phyloP scores from a whole-genome alignment of 352 stramenopile species.

The Phytophthora litchii region DNA sequence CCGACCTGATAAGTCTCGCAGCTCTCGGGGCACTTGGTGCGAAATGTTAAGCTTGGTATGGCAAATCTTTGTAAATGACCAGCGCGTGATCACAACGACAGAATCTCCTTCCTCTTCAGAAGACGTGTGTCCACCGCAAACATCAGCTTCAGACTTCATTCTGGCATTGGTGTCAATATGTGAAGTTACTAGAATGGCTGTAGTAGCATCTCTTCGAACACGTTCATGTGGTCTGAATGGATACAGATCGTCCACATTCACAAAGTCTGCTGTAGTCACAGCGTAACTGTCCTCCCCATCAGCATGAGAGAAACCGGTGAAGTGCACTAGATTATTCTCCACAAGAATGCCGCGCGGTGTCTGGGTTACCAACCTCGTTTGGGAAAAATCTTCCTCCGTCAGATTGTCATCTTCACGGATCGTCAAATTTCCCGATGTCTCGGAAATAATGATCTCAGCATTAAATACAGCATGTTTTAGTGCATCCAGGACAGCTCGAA shows the following conservation, averaged over 20 bases:
- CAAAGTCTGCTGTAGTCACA: constrained; percentile 27
- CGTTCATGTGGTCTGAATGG: constrained; percentile 42
- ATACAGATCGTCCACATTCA: constrained; percentile 50
- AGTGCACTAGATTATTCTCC: constrained; percentile 40
- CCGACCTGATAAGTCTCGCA: constrained; percentile 25
- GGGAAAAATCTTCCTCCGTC: constrained; percentile 40
- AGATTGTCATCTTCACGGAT: constrained; percentile 62
- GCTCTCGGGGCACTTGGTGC: constrained; percentile 27
- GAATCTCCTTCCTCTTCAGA: constrained; percentile 32
- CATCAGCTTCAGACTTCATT: constrained; percentile 5
- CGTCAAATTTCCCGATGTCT: constrained; percentile 50
- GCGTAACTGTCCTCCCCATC: constrained; percentile 15
- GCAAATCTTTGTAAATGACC: constrained; percentile 39
- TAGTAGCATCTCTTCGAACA: constrained; percentile 38
- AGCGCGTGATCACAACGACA: constrained; percentile 41
- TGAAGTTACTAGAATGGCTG: constrained; percentile 36
- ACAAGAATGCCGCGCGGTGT: constrained; percentile 30
- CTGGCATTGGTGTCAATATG: constrained; percentile 9
- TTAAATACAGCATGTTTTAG: constrained; percentile 50
- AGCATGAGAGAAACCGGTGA: constrained; percentile 12
- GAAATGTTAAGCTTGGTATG: constrained; percentile 35
- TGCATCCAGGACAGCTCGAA: constrained; percentile 45
- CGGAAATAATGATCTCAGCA: constrained; percentile 66
- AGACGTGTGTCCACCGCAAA: constrained; percentile 14
- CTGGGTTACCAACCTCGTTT: constrained; percentile 44